These are phyloP conservation scores for Arxiozyma heterogenica DNA, from an alignment of 1,139 yeast genomes.

Conservation along the genomic window DNA sequence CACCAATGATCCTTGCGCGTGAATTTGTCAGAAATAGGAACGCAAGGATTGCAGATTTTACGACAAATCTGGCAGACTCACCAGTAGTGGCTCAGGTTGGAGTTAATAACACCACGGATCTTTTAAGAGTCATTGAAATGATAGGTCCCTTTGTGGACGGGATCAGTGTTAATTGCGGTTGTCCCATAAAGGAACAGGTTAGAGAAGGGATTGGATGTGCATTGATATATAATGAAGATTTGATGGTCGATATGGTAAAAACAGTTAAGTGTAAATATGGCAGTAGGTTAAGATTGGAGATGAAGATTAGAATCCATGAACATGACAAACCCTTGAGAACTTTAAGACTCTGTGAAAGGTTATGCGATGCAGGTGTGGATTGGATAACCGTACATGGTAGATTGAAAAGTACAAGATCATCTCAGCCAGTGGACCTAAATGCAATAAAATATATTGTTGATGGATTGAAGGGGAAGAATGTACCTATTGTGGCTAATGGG, in stretches of 20 bases:
- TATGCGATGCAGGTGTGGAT: conserved; percentile 85
- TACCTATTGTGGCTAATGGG: conserved; percentile 93
- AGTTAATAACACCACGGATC: conserved; percentile 75
- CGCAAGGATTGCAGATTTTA: conserved; percentile 78
- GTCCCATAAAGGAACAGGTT: conserved; percentile 92
- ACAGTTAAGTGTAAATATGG: conserved; percentile 75
- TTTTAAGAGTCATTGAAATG: conserved; percentile 76
- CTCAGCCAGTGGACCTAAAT: conserved; percentile 71
- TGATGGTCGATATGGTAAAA: conserved; percentile 73
- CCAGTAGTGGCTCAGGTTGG: conserved; percentile 88
- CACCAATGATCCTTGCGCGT: conserved; percentile 93
- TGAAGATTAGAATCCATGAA: conserved; percentile 80
- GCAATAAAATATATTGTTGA: conserved; percentile 65
- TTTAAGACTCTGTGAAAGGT: conserved; percentile 55
- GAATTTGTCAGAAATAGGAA: conserved; percentile 81
- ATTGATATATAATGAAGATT: conserved; percentile 71
- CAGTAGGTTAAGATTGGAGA: conserved; percentile 62
- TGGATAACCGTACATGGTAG: conserved; percentile 93
- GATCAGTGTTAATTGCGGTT: conserved; percentile 91
- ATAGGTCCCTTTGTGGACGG: conserved; percentile 89
- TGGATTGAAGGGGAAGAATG: conserved; percentile 27
- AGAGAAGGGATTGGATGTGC: conserved; percentile 98
- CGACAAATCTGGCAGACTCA: conserved; percentile 60
- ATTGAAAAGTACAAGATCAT: conserved; percentile 73
- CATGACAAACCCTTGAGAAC: conserved; percentile 56